A percentile compares a stretch with the other conserved stretches of the same genome.
Conservation (phyloP, 805 yeast species). For the Sugiyamaella valdiviana region DNA sequence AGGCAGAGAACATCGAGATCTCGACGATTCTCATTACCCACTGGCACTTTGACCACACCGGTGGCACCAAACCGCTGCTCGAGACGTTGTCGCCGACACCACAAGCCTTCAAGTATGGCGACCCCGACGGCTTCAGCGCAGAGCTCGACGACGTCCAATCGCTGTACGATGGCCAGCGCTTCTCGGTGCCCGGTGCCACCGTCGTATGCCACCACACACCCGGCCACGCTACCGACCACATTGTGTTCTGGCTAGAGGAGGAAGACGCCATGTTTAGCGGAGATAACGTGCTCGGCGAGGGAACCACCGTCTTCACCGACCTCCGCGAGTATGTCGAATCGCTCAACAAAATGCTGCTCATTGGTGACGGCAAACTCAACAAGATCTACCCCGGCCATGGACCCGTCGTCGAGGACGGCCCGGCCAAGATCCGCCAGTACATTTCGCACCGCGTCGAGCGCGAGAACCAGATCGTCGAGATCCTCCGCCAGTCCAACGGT, state of each 20-base stretch:
- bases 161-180: constrained; percentile 23
- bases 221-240: constrained; percentile 35
- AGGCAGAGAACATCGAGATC: constrained; percentile 20
- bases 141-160: constrained; percentile 4
- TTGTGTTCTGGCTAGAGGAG: constrained; percentile 31
- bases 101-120: constrained; percentile 4
- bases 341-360: constrained; percentile 24
- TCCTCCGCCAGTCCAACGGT: constrained; percentile 12
- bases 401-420: constrained; percentile 28
- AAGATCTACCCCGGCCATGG: constrained; percentile 36
- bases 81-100: constrained; percentile 3
- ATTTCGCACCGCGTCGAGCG: constrained; percentile 32
- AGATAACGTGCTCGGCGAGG: constrained; percentile 36
- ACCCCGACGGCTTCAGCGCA: constrained; percentile 1
- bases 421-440: constrained; percentile 27
- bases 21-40: constrained; percentile 31
- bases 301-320: constrained; percentile 33
- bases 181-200: constrained; percentile 27
- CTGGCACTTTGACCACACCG: constrained; percentile 35
- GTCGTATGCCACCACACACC: constrained; percentile 30
- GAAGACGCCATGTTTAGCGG: constrained; percentile 32
- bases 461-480: constrained; percentile 27
- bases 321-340: constrained; percentile 28
- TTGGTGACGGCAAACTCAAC: constrained; percentile 10
- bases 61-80: constrained; percentile 25